Percentiles rank a stretch among this genome's conserved stretches.
Evolutionary conservation across 805 yeast species (phyloP).

Genomic region (Gaillardinia entomophila): DNA sequence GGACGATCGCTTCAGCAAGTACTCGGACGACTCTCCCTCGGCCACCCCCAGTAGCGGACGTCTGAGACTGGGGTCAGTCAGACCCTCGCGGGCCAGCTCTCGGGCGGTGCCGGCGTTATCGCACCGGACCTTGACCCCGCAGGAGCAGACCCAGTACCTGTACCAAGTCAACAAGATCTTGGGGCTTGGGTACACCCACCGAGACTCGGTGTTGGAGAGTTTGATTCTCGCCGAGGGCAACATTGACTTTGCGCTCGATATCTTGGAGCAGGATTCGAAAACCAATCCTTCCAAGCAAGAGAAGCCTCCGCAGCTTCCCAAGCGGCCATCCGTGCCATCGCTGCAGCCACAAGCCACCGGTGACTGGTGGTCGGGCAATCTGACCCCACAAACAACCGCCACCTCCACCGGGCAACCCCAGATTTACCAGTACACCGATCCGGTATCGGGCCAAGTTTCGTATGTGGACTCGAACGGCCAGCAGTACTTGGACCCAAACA

Average conservation of each 20-base stretch:
- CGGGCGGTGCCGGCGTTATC: slow-evolving; percentile 34
- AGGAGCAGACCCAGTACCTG: slow-evolving; percentile 47
- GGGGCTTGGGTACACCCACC: slow-evolving; percentile 52
- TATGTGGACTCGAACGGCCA: slow-evolving; percentile 68
- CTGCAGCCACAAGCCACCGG: slow-evolving; percentile 20
- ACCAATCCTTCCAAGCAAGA: slow-evolving; percentile 32
- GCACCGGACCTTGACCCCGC: slow-evolving; percentile 48
- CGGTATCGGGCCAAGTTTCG: slow-evolving; percentile 59
- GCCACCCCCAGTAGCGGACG: slow-evolving; percentile 3
- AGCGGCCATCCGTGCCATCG: slow-evolving; percentile 18
- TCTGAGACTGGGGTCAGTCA: slow-evolving; percentile 15
- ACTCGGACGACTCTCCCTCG: slow-evolving; percentile 15
- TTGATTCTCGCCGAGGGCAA: slow-evolving; percentile 55
- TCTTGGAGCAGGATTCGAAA: slow-evolving; percentile 39
- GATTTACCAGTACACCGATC: slow-evolving; percentile 67
- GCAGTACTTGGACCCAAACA: slow-evolving; percentile 48
- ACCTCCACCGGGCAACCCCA: slow-evolving; percentile 30
- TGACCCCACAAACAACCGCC: slow-evolving; percentile 2
- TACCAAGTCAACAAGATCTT: slow-evolving; percentile 39
- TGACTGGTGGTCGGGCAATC: slow-evolving; percentile 30
- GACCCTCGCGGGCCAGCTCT: slow-evolving; percentile 10
- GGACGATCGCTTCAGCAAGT: slow-evolving; percentile 18
- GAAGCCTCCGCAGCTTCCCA: slow-evolving; percentile 45
- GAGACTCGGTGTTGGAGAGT: slow-evolving; percentile 59
- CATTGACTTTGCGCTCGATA: slow-evolving; percentile 51